phyloP scores from a whole-genome alignment of 352 stramenopile genomes.

The Phytophthora podocarpi region DNA sequence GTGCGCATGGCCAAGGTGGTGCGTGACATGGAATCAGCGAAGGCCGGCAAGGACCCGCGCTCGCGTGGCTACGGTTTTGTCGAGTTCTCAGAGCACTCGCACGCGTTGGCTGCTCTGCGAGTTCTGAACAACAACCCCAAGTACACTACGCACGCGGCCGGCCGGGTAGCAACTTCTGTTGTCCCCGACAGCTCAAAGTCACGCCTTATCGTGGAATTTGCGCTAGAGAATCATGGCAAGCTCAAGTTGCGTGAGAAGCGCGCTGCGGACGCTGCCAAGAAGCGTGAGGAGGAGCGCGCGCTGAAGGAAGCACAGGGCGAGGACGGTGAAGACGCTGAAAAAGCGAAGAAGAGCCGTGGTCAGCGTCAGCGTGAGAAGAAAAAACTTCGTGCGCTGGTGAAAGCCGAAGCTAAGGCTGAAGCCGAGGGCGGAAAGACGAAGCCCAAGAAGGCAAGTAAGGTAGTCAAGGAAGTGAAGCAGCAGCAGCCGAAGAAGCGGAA shows the following conservation, averaged over 20 bases:
- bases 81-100: conserved; percentile 96
- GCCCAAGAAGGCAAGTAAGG: conserved; percentile 39
- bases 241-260: conserved; percentile 86
- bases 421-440: conserved; percentile 31
- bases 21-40: conserved; percentile 70
- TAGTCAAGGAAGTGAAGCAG: conserved; percentile 37
- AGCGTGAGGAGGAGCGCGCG: conserved; percentile 66
- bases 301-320: conserved; percentile 70
- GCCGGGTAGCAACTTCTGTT: conserved; percentile 41
- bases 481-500: conserved; percentile 55
- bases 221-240: conserved; percentile 90
- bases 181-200: conserved; percentile 64
- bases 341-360: conserved; percentile 68
- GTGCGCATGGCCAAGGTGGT: conserved; percentile 87
- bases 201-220: conserved; percentile 90
- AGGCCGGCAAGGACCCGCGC: conserved; percentile 58
- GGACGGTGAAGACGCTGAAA: conserved; percentile 34
- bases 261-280: conserved; percentile 66
- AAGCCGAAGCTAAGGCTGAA: conserved; percentile 31
- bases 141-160: conserved; percentile 79
- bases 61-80: conserved; percentile 94
- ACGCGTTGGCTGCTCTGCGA: conserved; percentile 95
- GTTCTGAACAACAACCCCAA: conserved; percentile 98
- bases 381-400: conserved; percentile 46
- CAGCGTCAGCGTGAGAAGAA: conserved; percentile 83